Base-by-base conservation (phyloP, 257 asterid species). In the Scutellaria galericulata region DNA sequence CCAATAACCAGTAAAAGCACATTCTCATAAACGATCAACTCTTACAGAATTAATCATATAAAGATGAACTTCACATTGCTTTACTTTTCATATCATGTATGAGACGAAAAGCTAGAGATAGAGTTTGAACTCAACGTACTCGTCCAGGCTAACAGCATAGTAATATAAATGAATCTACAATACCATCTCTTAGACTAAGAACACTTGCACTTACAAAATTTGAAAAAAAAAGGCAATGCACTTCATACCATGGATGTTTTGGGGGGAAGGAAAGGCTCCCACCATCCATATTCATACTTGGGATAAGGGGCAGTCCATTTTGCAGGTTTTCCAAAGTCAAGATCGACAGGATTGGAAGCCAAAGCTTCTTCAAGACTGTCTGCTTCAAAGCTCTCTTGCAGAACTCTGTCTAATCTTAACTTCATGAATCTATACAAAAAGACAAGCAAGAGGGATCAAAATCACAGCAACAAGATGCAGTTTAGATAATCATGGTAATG, bases 221-320 rank as follows among this genome's bases (percentile, higher is more conserved):
- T 50, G 59, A 53, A 50, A 53, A 70, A 37, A 13, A 24, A 6
- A 14, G 22, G 56, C 40, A 68, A 77, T 65, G 83, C 82, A 75
- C 60, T 64, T 86, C 88, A 90, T 78, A 90, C 94, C 65, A 74
- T 75, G 13, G 81, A 78, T 11, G 91, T 70, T 40, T 72, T 81
- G 51, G 90, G 77, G 59, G 84, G 95, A 46, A 93, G 89, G 84
- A 86, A 93, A 14, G 86, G 76, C 76, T 87, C 96, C 98, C 98
- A 90, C 96, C 98, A 93, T 22, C 97, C 98, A 4, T 7, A 87
- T 67, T 90, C 86, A 12, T 90, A 93, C 83, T 90, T 93, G 14
- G 96, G 81, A 78, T 90, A 93, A 55, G 97, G 98, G 60, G 98
- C 98, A 0, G 87, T 83, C 98, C 98, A 93, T 40, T 83, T 90